Base-by-base conservation (phyloP, 345 rosid species). In the Lepidium aucheri region DNA sequence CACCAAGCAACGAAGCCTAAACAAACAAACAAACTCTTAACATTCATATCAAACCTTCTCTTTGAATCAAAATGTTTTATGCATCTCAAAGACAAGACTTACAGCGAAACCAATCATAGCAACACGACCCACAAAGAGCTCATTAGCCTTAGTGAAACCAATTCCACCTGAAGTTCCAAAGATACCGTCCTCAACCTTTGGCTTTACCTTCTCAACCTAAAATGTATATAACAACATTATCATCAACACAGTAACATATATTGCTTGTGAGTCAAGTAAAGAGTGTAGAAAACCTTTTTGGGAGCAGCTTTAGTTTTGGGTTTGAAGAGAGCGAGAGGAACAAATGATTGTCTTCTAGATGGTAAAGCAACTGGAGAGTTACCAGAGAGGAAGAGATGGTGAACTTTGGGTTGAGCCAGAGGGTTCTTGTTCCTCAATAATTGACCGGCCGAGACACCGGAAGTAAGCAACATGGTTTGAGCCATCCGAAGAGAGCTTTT, bases 71-170 rank as follows among this genome's bases (percentile, higher is more conserved):
- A 42, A 57, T 8, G 42, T 14, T 28, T 7, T 53, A 26, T 9
- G 4, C 8, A 7, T 40, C 3, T 41, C 7, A 46, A 6, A 65
- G 32, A 66, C 33, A 17, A 13, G 39, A 68, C 93, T 87, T 72
- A 92, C 98, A 32, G 98, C 98, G 66, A 93, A 93, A 46, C 98
- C 98, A 73, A 93, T 45, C 98, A 93, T 93, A 69, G 98, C 98
- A 9, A 93, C 98, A 55, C 98, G 97, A n/a, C 98, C 97, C 2
- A 93, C 98, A 40, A 93, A 93, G 72, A 93, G 94, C 72, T 93
- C 98, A 50, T 93, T 93, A 61, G 79, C 81, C 83, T 93, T 93
- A 0, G 98, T 93, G 73, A 93, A 93, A 74, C 98, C 98, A 36
- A 93, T 86, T 36, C 98, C 98, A 17, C 98, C 98, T 0, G 97